Percentiles rank a stretch among this genome's conserved stretches.
Evolutionary conservation across 148 eudicot species (phyloP).

Genomic region (Cornus florida): DNA sequence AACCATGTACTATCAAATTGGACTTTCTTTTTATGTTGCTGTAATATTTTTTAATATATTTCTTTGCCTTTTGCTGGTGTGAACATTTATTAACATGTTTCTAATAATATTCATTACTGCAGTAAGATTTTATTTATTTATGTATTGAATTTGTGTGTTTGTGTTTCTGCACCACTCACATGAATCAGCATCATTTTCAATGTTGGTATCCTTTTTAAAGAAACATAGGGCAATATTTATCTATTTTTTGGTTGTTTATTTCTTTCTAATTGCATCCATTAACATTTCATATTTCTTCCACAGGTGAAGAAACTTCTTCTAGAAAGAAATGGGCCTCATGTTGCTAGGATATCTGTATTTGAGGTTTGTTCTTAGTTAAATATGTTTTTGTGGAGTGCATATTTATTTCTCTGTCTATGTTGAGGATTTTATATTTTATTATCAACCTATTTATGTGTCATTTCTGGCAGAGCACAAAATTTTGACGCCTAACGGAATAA

Average conservation of each 20-base stretch:
- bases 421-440: neutral
- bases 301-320: constrained; percentile 91
- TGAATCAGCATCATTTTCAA: too few species aligned
- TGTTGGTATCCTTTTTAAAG: too few species aligned
- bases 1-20: too few species aligned
- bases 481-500: neutral
- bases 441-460: neutral
- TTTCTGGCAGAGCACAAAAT: neutral
- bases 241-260: neutral
- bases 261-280: constrained; percentile 1
- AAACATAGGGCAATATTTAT: neutral
- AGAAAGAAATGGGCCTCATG: constrained; percentile 82
- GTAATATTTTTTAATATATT: too few species aligned
- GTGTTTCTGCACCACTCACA: too few species aligned
- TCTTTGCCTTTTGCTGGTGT: too few species aligned
- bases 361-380: constrained; percentile 52
- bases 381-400: neutral
- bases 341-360: constrained; percentile 79
- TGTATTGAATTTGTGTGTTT: too few species aligned
- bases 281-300: constrained; percentile 11
- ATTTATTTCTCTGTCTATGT: neutral
- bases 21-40: too few species aligned
- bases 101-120: too few species aligned
- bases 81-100: too few species aligned
- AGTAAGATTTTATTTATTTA: too few species aligned